These are phyloP conservation scores for Furcasterigmium sp. DNA, from an alignment of 2,329 filamentous ascomycete species.

Conservation along the genomic window DNA sequence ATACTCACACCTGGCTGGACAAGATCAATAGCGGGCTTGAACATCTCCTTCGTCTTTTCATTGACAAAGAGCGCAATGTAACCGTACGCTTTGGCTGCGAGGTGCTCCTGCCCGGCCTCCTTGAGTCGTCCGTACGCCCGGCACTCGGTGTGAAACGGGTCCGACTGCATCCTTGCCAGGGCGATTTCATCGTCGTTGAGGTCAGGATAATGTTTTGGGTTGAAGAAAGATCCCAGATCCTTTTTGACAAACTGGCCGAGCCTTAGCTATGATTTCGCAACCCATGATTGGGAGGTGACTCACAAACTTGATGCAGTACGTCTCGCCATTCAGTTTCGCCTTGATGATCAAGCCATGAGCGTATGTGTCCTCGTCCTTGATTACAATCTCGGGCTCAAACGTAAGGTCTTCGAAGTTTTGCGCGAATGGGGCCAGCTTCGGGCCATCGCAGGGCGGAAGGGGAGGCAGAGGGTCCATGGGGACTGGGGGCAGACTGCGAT, in stretches of 20 bases:
- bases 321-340: neutral
- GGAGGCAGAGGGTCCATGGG: neutral
- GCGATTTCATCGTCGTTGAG: neutral
- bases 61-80: neutral
- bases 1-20: neutral
- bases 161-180: neutral
- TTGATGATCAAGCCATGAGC: neutral
- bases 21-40: neutral
- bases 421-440: neutral
- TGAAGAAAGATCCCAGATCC: no score
- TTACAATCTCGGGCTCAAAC: neutral
- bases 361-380: neutral
- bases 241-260: no score
- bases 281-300: neutral
- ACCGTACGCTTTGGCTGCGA: slow-evolving; percentile 4
- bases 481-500: no score
- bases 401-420: neutral
- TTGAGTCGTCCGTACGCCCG: slow-evolving; percentile 7
- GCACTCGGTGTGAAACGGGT: slow-evolving; percentile 6
- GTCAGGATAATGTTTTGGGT: neutral
- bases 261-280: no score
- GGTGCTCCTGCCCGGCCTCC: slow-evolving; percentile 3
- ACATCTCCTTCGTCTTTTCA: neutral
- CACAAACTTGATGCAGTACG: neutral
- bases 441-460: neutral